Percentiles rank a stretch among this genome's conserved stretches.
These are phyloP conservation scores for Quillaja saponaria DNA, from an alignment of 306 rosid genomes.

Conservation along the genomic window DNA sequence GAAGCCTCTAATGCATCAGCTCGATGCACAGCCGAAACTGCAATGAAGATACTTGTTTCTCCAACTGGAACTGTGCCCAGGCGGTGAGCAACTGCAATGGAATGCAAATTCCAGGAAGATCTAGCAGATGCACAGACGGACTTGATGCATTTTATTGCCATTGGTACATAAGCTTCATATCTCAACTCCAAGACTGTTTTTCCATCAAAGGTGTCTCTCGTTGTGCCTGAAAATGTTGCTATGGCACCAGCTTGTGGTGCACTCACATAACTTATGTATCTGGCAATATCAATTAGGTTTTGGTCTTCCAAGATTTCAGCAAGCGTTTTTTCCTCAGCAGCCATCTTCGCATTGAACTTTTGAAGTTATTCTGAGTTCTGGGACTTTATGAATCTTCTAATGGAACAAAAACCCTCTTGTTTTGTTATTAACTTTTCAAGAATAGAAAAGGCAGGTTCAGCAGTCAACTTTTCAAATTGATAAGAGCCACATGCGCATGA, in stretches of 20 bases:
- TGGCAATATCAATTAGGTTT: slow-evolving; percentile 53
- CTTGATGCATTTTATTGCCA: slow-evolving; percentile 74
- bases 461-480: slow-evolving; percentile 17
- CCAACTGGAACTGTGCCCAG: slow-evolving; percentile 80
- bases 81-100: slow-evolving; percentile 80
- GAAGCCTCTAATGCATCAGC: slow-evolving; percentile 82
- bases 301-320: slow-evolving; percentile 72
- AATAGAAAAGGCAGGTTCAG: slow-evolving; percentile 12
- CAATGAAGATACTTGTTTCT: slow-evolving; percentile 71
- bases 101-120: slow-evolving; percentile 72
- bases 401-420: neutral
- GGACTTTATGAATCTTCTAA: neutral
- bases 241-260: slow-evolving; percentile 87
- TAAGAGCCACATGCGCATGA: slow-evolving; percentile 14
- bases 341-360: slow-evolving; percentile 41
- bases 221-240: slow-evolving; percentile 89
- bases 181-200: slow-evolving; percentile 79
- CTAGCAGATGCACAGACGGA: slow-evolving; percentile 74
- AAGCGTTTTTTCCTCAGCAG: slow-evolving; percentile 57
- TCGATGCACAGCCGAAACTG: slow-evolving; percentile 72
- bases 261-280: slow-evolving; percentile 63
- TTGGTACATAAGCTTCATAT: slow-evolving; percentile 82
- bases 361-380: neutral
- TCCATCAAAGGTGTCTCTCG: slow-evolving; percentile 78
- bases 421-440: slow-evolving; percentile 2